These are phyloP conservation scores for Naganishia albida DNA, from an alignment of 1,284 basidiomycete species.

Conservation along the genomic window DNA sequence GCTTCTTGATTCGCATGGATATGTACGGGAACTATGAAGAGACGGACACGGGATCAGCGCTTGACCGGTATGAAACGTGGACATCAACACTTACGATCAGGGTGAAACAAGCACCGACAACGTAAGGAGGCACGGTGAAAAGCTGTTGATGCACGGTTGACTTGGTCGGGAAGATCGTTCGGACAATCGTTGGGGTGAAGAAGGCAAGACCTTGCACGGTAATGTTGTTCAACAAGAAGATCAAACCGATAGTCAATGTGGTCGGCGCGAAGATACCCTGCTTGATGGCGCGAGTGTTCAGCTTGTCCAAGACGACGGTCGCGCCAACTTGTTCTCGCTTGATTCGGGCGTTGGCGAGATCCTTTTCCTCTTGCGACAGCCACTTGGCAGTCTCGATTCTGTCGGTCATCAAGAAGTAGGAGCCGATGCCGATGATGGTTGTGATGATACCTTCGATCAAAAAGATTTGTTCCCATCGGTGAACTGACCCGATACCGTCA, in stretches of 20 bases:
- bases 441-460: conserved; percentile 52
- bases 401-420: conserved; percentile 48
- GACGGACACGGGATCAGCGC: background rate
- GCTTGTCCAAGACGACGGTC: conserved; percentile 42
- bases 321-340: conserved; percentile 52
- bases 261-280: conserved; percentile 40
- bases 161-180: conserved; percentile 48
- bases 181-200: conserved; percentile 44
- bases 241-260: conserved; percentile 41
- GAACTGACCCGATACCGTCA: conserved; percentile 25
- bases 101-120: conserved; percentile 43
- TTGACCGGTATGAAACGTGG: background rate
- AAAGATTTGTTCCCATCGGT: conserved; percentile 40
- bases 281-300: conserved; percentile 37
- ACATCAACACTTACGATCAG: conserved; percentile 30
- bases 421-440: conserved; percentile 41
- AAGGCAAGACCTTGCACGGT: conserved; percentile 40
- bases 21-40: conserved; percentile 29
- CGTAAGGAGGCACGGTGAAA: conserved; percentile 49
- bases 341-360: conserved; percentile 29
- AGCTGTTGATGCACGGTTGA: conserved; percentile 49
- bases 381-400: conserved; percentile 48
- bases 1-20: conserved; percentile 43
- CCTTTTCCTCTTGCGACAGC: conserved; percentile 48
- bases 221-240: conserved; percentile 54